phyloP scores from a whole-genome alignment of 2,329 filamentous ascomycete genomes.

The Chalaropsis thielavioides region DNA sequence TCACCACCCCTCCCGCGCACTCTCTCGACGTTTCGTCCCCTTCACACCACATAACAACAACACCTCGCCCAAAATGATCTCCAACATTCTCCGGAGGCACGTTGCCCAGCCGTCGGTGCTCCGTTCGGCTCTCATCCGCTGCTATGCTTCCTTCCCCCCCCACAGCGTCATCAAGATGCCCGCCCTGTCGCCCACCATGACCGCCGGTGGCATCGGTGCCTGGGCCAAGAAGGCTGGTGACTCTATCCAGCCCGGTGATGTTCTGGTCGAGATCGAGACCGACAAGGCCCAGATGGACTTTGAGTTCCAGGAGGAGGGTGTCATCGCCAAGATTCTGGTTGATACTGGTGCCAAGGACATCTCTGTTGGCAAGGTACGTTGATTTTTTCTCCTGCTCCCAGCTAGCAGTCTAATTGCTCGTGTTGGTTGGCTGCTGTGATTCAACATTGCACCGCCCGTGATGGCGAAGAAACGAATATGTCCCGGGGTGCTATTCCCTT shows the following conservation, averaged over 20 bases:
- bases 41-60: background rate
- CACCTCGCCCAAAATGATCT: conserved; percentile 15
- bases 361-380: conserved; percentile 79
- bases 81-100: conserved; percentile 17
- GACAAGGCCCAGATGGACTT: conserved; percentile 99
- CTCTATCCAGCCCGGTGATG: conserved; percentile 73
- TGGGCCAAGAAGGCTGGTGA: conserved; percentile 99
- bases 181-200: conserved; percentile 95
- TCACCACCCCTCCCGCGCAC: no score
- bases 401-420: background rate
- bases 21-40: background rate
- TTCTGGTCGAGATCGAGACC: conserved; percentile 95
- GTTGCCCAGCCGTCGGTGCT: conserved; percentile 23
- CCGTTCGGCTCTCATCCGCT: conserved; percentile 42
- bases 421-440: background rate
- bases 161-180: conserved; percentile 97
- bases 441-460: background rate
- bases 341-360: conserved; percentile 90
- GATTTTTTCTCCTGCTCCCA: background rate
- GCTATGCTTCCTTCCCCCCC: conserved; percentile 73
- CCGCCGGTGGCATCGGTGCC: conserved; percentile 81
- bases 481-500: background rate
- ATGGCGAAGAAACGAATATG: background rate
- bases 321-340: conserved; percentile 86
- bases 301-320: conserved; percentile 96